Conservation (phyloP, 306 rosid species). For the Rubus idaeus region DNA sequence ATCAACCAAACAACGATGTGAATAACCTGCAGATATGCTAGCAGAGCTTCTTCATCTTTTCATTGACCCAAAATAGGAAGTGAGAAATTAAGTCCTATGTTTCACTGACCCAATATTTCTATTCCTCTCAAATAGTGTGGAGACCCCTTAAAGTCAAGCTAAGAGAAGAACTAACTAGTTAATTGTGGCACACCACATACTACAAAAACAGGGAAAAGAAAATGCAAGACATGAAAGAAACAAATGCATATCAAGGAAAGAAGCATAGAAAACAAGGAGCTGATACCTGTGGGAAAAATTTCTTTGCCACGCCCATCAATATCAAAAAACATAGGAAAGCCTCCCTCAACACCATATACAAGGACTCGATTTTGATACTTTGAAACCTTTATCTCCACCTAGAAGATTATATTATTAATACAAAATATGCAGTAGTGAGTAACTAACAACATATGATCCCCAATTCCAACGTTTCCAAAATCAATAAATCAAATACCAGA, state of each 20-base stretch:
- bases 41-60: neutral
- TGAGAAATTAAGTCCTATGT: neutral
- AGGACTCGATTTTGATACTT: constrained; percentile 82
- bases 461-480: too few species aligned
- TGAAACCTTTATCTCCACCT: constrained; percentile 72
- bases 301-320: constrained; percentile 80
- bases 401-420: constrained; percentile 12
- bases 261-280: neutral
- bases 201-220: too few species aligned
- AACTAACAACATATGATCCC: neutral
- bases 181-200: neutral
- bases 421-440: neutral
- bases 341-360: constrained; percentile 72
- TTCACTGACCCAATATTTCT: too few species aligned
- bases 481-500: neutral
- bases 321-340: constrained; percentile 78
- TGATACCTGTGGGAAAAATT: constrained; percentile 75
- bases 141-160: too few species aligned
- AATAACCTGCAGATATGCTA: neutral
- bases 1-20: neutral
- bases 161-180: neutral
- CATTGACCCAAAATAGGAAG: neutral
- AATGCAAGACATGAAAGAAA: neutral
- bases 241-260: neutral
- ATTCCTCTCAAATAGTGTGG: too few species aligned